phyloP scores from a whole-genome alignment of 129 eudicot species.

The Tanacetum coccineum region DNA sequence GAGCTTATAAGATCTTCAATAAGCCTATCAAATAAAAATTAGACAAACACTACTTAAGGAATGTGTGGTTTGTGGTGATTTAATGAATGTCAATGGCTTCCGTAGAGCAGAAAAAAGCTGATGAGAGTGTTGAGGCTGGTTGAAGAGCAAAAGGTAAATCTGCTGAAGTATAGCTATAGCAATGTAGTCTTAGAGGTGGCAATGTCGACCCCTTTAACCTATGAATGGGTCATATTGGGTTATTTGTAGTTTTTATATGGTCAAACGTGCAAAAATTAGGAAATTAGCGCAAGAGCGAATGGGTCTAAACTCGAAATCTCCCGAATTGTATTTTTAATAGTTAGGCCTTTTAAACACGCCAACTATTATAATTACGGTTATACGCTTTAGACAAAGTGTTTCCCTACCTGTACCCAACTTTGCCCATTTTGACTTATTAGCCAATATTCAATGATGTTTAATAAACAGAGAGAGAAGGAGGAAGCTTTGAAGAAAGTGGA shows the following conservation, averaged over 20 bases:
- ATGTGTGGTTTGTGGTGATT: too few species aligned
- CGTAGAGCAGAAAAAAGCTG: slow-evolving; percentile 76
- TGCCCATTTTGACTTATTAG: too few species aligned
- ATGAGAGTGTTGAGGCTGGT: slow-evolving; percentile 81
- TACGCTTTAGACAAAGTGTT: background rate
- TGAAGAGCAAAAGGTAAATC: slow-evolving; percentile 73
- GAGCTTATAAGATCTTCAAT: too few species aligned
- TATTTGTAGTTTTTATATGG: background rate
- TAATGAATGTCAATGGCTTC: too few species aligned
- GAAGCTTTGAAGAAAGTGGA: slow-evolving; percentile 60
- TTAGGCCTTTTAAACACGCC: background rate
- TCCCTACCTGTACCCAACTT: background rate
- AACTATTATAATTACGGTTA: too few species aligned
- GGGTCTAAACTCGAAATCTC: background rate
- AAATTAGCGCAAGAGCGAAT: background rate
- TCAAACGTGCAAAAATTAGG: background rate
- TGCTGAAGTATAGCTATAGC: background rate
- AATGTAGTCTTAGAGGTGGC: slow-evolving; percentile 5
- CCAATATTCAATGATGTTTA: background rate
- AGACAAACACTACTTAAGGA: too few species aligned
- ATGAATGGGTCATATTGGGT: background rate
- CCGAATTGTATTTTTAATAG: background rate
- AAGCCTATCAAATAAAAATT: too few species aligned
- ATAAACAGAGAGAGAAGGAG: slow-evolving; percentile 75
- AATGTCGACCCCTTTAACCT: background rate